These are phyloP conservation scores for Rhodotorula sp. DNA, from an alignment of 1,284 basidiomycete genomes.

Conservation along the genomic window DNA sequence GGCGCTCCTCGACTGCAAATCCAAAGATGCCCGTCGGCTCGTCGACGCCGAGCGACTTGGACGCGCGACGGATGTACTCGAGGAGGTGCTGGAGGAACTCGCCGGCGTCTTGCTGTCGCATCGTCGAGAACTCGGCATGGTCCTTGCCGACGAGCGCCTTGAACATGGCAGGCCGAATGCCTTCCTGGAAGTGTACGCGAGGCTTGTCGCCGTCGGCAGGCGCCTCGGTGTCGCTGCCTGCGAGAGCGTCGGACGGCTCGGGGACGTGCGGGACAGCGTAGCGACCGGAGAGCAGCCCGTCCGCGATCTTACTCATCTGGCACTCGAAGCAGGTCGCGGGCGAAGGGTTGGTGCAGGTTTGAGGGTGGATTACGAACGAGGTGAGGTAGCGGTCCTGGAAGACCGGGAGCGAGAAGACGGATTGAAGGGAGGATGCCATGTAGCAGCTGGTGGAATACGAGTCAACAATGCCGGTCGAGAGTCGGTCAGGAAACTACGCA, in stretches of 20 bases:
- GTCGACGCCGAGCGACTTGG: constrained; percentile 53
- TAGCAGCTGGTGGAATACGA: constrained; percentile 68
- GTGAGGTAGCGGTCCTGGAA: constrained; percentile 75
- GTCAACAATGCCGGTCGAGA: too few species aligned
- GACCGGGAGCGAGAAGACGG: constrained; percentile 73
- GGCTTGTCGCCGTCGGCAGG: constrained; percentile 4
- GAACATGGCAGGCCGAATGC: constrained; percentile 79
- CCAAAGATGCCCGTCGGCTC: constrained; percentile 75
- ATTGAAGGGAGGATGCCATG: constrained; percentile 91
- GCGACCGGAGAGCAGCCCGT: constrained; percentile 87
- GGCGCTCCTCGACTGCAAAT: constrained; percentile 79
- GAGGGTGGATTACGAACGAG: constrained; percentile 61
- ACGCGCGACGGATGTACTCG: constrained; percentile 65
- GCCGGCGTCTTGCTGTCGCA: constrained; percentile 95
- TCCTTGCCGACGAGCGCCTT: constrained; percentile 88
- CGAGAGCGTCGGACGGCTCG: constrained; percentile 45
- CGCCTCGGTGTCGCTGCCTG: constrained; percentile 30
- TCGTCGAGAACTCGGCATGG: constrained; percentile 91
- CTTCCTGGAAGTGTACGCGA: constrained; percentile 70
- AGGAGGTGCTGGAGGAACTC: constrained; percentile 88
- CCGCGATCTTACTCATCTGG: constrained; percentile 88
- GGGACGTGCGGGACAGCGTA: constrained; percentile 68
- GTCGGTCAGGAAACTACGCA: constrained; percentile 43
- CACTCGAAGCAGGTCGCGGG: constrained; percentile 89
- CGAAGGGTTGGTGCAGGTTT: constrained; percentile 64